These are phyloP conservation scores for Grifola frondosa DNA, from an alignment of 1,284 basidiomycete genomes.

Conservation along the genomic window DNA sequence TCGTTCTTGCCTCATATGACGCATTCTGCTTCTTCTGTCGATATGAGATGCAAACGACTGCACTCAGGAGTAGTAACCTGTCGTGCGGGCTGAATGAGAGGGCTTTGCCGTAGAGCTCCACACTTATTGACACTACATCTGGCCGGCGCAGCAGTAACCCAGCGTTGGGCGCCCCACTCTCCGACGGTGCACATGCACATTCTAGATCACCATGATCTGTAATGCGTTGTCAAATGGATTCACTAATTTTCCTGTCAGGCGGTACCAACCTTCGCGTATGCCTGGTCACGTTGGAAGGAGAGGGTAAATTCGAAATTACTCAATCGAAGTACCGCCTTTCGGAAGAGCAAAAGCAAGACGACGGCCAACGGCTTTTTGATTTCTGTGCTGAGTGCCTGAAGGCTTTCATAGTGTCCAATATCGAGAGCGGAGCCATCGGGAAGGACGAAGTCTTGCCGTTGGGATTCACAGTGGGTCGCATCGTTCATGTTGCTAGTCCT, in stretches of 20 bases:
- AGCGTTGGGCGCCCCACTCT: too few relatives aligned
- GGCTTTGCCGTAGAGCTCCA: too few relatives aligned
- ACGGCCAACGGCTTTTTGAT: conserved; percentile 93
- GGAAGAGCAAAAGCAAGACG: conserved; percentile 98
- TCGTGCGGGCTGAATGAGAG: too few relatives aligned
- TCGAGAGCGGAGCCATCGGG: conserved; percentile 61
- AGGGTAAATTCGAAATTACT: conserved; percentile 96
- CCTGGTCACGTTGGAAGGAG: conserved; percentile 88
- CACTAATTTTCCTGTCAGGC: conserved; percentile 42
- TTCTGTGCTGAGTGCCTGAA: conserved; percentile 96
- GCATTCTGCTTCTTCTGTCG: background rate
- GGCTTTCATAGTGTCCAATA: conserved; percentile 84
- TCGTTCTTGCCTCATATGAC: conserved; percentile 3
- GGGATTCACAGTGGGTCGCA: conserved; percentile 84
- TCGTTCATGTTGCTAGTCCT: background rate
- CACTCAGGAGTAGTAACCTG: too few relatives aligned
- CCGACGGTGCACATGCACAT: too few relatives aligned
- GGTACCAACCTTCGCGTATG: conserved; percentile 98
- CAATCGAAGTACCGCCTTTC: conserved; percentile 97
- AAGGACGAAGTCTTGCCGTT: conserved; percentile 78
- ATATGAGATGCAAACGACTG: too few relatives aligned
- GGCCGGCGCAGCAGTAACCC: too few relatives aligned
- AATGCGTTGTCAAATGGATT: background rate
- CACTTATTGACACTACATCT: too few relatives aligned
- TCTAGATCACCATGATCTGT: too few relatives aligned